Evolutionary conservation across 2,329 filamentous ascomycete species (phyloP).

Genomic region (Exophiala oligosperma): DNA sequence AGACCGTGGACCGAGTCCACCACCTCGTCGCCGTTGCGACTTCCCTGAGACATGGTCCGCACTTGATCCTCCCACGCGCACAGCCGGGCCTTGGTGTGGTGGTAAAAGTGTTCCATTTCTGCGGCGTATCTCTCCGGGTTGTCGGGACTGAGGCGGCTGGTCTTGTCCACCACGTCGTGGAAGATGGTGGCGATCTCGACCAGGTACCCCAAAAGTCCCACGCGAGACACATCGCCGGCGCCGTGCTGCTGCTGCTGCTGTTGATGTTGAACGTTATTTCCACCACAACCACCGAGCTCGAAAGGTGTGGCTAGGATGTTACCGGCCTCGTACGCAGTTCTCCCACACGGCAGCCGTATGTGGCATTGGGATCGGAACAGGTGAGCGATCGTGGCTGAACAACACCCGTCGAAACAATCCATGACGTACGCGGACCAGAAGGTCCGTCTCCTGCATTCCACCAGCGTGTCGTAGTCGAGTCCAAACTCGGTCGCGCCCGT

Average conservation of each 20-base stretch:
- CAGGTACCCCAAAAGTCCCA: conserved; percentile 23
- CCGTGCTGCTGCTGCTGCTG: not conserved
- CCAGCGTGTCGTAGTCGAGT: conserved; percentile 58
- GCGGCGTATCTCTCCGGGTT: not conserved
- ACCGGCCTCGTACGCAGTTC: conserved; percentile 63
- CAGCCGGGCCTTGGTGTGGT: conserved; percentile 6
- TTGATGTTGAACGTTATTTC: too few species aligned
- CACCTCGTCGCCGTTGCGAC: not conserved
- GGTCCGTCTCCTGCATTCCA: conserved; percentile 68
- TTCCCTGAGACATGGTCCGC: not conserved
- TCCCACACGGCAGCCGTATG: conserved; percentile 64
- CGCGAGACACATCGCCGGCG: not conserved
- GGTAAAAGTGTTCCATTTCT: conserved; percentile 3
- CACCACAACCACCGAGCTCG: not conserved
- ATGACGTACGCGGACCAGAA: conserved; percentile 72
- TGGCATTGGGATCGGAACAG: conserved; percentile 67
- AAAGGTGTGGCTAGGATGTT: conserved; percentile 56
- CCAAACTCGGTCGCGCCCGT: conserved; percentile 54
- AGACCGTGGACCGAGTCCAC: conserved; percentile 15
- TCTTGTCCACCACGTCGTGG: conserved; percentile 17
- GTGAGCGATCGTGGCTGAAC: conserved; percentile 53
- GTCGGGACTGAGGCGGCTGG: conserved; percentile 2
- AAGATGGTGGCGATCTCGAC: conserved; percentile 27
- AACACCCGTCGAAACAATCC: conserved; percentile 66
- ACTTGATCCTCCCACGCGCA: conserved; percentile 10